Evolutionary conservation across 495 filamentous ascomycete genomes (phyloP), one percentile per base, ranked within the genome.

Genomic region (Hypoxylon crocopeplum): DNA sequence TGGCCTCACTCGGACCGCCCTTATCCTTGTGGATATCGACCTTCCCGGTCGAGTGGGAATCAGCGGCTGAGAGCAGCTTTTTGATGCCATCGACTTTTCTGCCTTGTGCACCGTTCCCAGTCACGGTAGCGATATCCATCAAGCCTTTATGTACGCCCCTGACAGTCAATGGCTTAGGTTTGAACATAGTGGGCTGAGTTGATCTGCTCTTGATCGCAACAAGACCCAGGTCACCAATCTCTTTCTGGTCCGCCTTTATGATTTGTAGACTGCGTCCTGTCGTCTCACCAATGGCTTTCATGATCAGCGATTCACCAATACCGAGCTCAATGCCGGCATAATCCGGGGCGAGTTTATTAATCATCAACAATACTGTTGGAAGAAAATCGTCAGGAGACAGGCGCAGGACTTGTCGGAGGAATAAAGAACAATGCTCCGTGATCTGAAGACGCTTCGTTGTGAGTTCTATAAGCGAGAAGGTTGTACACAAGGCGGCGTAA

Each of bases 161-260:
- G 3, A 98, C 82, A 1, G 92, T 97, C 64, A 98, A 77, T 16
- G 92, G 79, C 70, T 96, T 97, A 2, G 92, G 95, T 70, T 94
- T 93, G 79, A 97, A 96, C 90, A 98, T 96, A 1, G 95, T 98
- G 8, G 88, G 88, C 68, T 98, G 94, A 41, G 92, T 97, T 15
- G 86, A 88, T 71, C 95, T 83, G 70, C 91, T 96, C 74, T 98
- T 97, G 21, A 94, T 91, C 17, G 94, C 94, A 1, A 98, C 94
- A 44, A 98, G 78, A 12, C 94, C 94, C 15, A 98, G 79, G 71
- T 98, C 94, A 19, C 94, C 94, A 69, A 97, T 95, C 62, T 97
- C 91, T 61, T 92, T 91, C 56, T 98, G 94, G 65, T 98, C 94
- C 32, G 86, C 81, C 70, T 97, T 97, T 72, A 98, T 96, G 46